Percentiles rank a stretch among this genome's conserved stretches.
Conservation (phyloP, 768 basidiomycete species). For the Psilocybe tampanensis region DNA sequence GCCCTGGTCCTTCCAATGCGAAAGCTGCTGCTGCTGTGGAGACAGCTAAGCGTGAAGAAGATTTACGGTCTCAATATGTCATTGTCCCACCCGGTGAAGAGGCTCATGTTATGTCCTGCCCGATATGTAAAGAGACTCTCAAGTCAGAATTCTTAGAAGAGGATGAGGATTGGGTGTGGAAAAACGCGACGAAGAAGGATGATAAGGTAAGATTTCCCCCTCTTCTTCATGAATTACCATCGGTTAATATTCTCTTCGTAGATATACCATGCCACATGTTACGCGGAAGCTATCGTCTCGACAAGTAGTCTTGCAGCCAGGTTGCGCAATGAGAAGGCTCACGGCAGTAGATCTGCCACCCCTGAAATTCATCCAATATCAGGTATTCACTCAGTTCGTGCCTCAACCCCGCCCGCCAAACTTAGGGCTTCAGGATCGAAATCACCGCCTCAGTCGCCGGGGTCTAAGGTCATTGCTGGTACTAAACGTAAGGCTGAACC, state of each 20-base stretch:
- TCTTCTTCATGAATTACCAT: neutral
- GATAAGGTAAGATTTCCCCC: constrained; percentile 62
- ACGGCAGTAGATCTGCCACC: constrained; percentile 74
- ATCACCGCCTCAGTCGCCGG: constrained; percentile 50
- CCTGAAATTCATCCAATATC: constrained; percentile 55
- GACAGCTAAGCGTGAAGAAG: constrained; percentile 72
- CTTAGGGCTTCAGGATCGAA: constrained; percentile 37
- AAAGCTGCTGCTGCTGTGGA: constrained; percentile 66
- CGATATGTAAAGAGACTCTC: constrained; percentile 93
- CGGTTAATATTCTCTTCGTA: constrained; percentile 29
- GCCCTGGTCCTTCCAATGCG: constrained; percentile 48
- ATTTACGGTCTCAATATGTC: constrained; percentile 77
- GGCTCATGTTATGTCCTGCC: constrained; percentile 82
- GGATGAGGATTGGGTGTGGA: constrained; percentile 98
- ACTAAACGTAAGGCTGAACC: constrained; percentile 77
- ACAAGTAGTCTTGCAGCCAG: constrained; percentile 68
- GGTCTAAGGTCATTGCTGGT: constrained; percentile 54
- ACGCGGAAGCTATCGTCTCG: constrained; percentile 74
- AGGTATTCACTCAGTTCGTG: constrained; percentile 29
- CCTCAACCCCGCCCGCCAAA: constrained; percentile 39
- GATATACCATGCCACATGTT: constrained; percentile 96
- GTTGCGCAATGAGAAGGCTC: constrained; percentile 59
- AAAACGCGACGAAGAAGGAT: constrained; percentile 84
- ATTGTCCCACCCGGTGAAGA: constrained; percentile 91
- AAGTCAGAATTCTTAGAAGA: constrained; percentile 93